Evolutionary conservation across 163 green algal genomes (phyloP), one percentile per base, ranked within the genome.

Genomic region (Trebouxiophyceae sp.): DNA sequence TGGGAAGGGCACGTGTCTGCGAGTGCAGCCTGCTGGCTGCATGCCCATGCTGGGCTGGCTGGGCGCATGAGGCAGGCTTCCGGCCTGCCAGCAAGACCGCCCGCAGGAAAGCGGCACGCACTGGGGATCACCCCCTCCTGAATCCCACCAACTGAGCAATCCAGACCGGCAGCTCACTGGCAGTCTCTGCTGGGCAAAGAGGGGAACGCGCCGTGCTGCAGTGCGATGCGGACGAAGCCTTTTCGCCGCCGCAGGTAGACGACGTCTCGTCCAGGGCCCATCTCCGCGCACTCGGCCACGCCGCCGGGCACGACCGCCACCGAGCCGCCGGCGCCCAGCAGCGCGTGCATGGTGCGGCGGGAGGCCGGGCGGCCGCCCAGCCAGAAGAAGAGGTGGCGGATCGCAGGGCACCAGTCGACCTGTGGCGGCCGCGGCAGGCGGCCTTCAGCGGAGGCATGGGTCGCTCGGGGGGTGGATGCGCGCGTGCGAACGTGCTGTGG

Each of bases 221-320:
- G 29, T 12, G 68, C 68, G 1, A 66, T 57, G n/a, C 61, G 55
- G 24, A 74, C 68, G 55, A 69, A 74, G 30, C 62, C 62, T n/a
- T 24, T 61, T 26, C 62, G 30, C 8, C 8, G 6, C 5, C 6
- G 5, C 1, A 68, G 47, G 62, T 45, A 68, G 3, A 61, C 62
- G 3, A 39, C 47, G 22, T 71, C 65, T 20, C 44, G 23, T 6
- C 29, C 56, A 5, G 54, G 56, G 57, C 54, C 24, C 65, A 71
- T 60, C 31, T 71, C 46, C 12, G 44, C 24, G 45, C 65, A 71
- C 65, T 71, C 65, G 24, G 7, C 32, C 56, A 68, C 62, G 47
- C 62, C 68, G n/a, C 68, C 68, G 5, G 68, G 68, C 45, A 34
- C 59, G 2, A 74, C 34, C 27, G 50, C 45, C 2, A 61, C 61